Conservation (phyloP, 1,284 basidiomycete species). For the Ceratobasidium sp. region DNA sequence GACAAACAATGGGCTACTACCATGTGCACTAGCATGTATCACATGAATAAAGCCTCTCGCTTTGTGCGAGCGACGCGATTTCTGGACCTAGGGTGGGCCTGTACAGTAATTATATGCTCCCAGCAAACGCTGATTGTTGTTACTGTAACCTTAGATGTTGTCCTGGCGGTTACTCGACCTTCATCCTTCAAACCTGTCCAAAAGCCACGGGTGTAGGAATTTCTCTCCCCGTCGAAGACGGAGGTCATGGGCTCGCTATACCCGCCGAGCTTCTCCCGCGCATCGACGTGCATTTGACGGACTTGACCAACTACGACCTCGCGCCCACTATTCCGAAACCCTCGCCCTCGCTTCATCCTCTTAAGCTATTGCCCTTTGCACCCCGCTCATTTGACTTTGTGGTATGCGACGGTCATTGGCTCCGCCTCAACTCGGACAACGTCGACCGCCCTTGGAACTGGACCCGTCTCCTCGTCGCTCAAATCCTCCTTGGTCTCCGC, state of each 20-base stretch:
- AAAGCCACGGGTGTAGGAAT: slow-evolving; percentile 18
- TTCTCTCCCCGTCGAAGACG: slow-evolving; percentile 30
- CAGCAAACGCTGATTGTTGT: neutral
- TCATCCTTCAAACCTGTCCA: slow-evolving; percentile 17
- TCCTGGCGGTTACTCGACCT: slow-evolving; percentile 37
- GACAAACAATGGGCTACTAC: neutral
- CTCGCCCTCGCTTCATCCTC: neutral
- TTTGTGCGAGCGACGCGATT: slow-evolving; percentile 16
- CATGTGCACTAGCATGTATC: neutral
- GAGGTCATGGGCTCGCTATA: slow-evolving; percentile 12
- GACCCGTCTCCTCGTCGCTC: slow-evolving; percentile 54
- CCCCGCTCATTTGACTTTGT: slow-evolving; percentile 54
- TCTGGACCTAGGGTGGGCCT: slow-evolving; percentile 34
- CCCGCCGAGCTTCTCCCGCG: neutral
- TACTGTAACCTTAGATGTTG: slow-evolving; percentile 4
- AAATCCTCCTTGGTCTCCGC: slow-evolving; percentile 56
- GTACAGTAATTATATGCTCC: neutral
- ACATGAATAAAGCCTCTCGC: neutral
- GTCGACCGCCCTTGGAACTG: slow-evolving; percentile 17
- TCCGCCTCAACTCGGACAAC: slow-evolving; percentile 51
- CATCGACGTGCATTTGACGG: slow-evolving; percentile 6
- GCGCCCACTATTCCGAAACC: neutral
- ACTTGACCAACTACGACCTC: slow-evolving; percentile 29
- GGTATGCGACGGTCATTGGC: slow-evolving; percentile 57
- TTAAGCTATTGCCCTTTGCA: slow-evolving; percentile 26